Evolutionary conservation across 2,329 filamentous ascomycete species (phyloP).

Genomic region (Fusarium armeniacum): DNA sequence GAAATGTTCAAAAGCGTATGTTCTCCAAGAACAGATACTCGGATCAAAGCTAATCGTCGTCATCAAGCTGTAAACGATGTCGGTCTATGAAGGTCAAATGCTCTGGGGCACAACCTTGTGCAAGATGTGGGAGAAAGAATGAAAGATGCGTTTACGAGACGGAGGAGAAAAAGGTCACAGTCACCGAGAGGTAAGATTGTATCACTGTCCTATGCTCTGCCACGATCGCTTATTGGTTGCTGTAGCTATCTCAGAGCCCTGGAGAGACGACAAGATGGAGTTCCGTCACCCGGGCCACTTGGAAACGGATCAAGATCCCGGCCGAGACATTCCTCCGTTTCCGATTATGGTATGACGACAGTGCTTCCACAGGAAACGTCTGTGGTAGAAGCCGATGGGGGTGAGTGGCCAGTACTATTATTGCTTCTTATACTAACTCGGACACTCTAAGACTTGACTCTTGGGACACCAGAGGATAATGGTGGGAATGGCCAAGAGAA

Average conservation of each 20-base stretch:
- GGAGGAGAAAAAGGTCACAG: slow-evolving; percentile 46
- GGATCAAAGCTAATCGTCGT: slow-evolving; percentile 13
- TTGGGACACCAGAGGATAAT: slow-evolving; percentile 26
- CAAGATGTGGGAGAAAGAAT: slow-evolving; percentile 46
- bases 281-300: slow-evolving; percentile 24
- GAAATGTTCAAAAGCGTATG: slow-evolving; percentile 47
- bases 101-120: slow-evolving; percentile 45
- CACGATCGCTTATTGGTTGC: neutral
- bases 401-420: neutral
- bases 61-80: slow-evolving; percentile 46
- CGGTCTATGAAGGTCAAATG: slow-evolving; percentile 51
- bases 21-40: slow-evolving; percentile 3
- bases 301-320: slow-evolving; percentile 4
- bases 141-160: slow-evolving; percentile 44
- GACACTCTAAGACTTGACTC: neutral
- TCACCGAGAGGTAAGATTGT: slow-evolving; percentile 43
- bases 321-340: slow-evolving; percentile 38
- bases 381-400: slow-evolving; percentile 7
- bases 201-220: neutral
- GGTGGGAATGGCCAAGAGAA: neutral
- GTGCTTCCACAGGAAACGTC: slow-evolving; percentile 9
- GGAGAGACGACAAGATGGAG: slow-evolving; percentile 39
- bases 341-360: slow-evolving; percentile 34
- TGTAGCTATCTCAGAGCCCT: slow-evolving; percentile 45
- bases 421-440: neutral